Base-by-base conservation (phyloP, 305 asterid species). In the Stenogyne calaminthoides region DNA sequence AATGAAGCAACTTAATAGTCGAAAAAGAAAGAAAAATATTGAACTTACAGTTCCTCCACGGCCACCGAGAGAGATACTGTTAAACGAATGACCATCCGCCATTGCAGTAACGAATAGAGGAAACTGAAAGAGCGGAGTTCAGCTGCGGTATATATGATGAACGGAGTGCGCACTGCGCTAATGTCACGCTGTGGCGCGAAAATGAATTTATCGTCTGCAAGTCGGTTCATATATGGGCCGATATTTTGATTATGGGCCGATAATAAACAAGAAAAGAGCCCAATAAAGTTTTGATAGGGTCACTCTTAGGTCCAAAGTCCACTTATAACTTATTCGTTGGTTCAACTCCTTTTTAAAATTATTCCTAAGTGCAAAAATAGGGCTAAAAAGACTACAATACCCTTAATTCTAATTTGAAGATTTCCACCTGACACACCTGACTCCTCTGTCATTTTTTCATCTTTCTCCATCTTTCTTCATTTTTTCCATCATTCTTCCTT, bases 21-120 rank as follows among this genome's bases (percentile, higher is more conserved):
- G 15, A 7, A 15, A 16, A 56, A 70, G 40, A 8, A 18, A 15
- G 37, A 9, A 2, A 55, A 67, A 12, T 37, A 44, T 2, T 56
- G 66, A 5, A 78, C 91, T 88, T 77, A 95, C 98, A 44, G 93
- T 76, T 82, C 97, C 98, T 20, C 97, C 96, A 58, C 99, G 97
- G 71, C 99, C 97, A 19, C 92, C 93, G 29, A 92, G 98, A 67
- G 96, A 88, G 67, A 95, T 88, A 58, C 81, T 86, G 82, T 86
- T 89, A 89, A 90, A 89, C 81, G 54, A 69, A 79, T 86, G 97
- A 69, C 97, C 99, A 47, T 95, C 98, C 54, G 91, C 84, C 97
- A 94, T 90, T 12, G 74, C 83, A 11, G 18, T 7, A 14, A 8
- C 3, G 14, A 34, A 40, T 22, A 22, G 37, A 67, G 11, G 55